These are phyloP conservation scores for Metarhizium humberi DNA, from an alignment of 2,329 filamentous ascomycete species.

Conservation along the genomic window DNA sequence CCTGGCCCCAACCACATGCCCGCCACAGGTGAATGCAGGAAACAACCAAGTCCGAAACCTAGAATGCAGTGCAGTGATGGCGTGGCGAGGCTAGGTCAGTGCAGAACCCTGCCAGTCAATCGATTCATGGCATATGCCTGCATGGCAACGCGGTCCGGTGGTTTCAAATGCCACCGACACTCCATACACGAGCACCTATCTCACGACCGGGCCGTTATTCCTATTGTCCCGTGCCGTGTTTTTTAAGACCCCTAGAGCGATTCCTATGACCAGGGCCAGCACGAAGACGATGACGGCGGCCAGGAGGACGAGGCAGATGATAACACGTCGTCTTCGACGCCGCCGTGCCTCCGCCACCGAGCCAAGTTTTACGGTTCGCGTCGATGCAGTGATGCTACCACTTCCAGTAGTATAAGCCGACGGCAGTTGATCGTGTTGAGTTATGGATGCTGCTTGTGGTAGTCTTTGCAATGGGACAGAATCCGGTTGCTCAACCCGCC, in stretches of 20 bases:
- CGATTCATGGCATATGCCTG: background rate
- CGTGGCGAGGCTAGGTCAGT: background rate
- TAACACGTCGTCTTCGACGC: constrained; percentile 12
- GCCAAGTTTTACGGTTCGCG: constrained; percentile 12
- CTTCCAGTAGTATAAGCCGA: constrained; percentile 4
- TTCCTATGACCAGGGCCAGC: background rate
- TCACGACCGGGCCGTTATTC: background rate
- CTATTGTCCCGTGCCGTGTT: background rate
- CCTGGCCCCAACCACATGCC: background rate
- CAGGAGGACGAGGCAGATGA: constrained; percentile 13
- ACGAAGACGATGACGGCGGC: background rate
- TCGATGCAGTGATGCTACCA: background rate
- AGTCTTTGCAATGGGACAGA: background rate
- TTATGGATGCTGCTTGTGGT: background rate
- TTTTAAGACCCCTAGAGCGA: background rate
- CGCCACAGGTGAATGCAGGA: background rate
- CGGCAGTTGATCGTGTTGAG: constrained; percentile 2
- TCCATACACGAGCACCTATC: background rate
- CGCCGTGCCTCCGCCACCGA: constrained; percentile 14
- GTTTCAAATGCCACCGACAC: background rate
- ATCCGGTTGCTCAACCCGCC: background rate
- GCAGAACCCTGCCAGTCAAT: background rate
- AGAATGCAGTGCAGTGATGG: background rate
- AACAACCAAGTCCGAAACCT: background rate
- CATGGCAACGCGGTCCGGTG: background rate